phyloP scores from a whole-genome alignment of 2,329 filamentous ascomycete genomes.

The Stachybotrys echinatus region DNA sequence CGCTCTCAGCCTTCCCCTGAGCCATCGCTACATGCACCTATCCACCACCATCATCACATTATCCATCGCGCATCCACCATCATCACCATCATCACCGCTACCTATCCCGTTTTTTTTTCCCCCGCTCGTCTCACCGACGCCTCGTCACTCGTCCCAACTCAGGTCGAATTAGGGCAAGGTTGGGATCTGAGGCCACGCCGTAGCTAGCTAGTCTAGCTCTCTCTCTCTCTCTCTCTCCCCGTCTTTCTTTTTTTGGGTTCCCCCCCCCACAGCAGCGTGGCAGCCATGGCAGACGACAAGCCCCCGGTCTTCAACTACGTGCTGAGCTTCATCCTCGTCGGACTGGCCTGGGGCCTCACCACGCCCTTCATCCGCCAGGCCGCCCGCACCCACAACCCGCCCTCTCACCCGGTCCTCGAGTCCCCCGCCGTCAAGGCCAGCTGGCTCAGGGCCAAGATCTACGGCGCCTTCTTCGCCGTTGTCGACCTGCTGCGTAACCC shows the following conservation, averaged over 20 bases:
- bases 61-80: not conserved
- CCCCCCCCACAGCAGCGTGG: not conserved
- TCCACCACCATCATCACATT: not conserved
- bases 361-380: constrained; percentile 88
- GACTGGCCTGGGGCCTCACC: constrained; percentile 87
- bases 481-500: constrained; percentile 75
- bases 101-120: too few relatives aligned
- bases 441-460: constrained; percentile 57
- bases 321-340: constrained; percentile 84
- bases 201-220: not conserved
- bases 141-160: too few relatives aligned
- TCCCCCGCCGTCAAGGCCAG: constrained; percentile 46
- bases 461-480: constrained; percentile 67
- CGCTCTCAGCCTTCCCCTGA: not conserved
- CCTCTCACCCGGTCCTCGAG: constrained; percentile 50
- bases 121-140: too few relatives aligned
- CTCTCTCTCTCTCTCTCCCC: not conserved
- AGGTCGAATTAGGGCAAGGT: not conserved
- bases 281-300: constrained; percentile 14
- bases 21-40: not conserved
- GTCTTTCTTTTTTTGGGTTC: not conserved
- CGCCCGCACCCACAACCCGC: constrained; percentile 67
- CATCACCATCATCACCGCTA: too few relatives aligned
- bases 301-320: constrained; percentile 72
- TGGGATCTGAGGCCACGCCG: not conserved